phyloP scores from a whole-genome alignment of 805 yeast species.

The Dipodascus geniculatus region DNA sequence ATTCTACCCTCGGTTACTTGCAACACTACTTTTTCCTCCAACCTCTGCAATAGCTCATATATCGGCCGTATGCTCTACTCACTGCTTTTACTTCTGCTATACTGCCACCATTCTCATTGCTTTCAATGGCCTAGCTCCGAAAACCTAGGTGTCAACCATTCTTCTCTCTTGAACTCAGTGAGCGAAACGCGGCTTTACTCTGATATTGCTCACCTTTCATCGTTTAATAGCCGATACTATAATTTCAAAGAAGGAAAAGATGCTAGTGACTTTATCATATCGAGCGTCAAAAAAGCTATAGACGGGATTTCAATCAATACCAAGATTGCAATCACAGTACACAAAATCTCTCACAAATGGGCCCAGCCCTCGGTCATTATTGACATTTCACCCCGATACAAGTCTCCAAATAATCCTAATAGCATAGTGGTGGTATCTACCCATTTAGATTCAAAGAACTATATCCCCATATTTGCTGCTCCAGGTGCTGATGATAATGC shows the following conservation, averaged over 20 bases:
- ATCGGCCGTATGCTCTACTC: neutral
- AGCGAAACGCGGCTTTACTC: neutral
- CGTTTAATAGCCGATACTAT: neutral
- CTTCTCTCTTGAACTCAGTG: neutral
- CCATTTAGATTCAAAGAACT: slow-evolving; percentile 72
- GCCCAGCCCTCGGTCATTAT: slow-evolving; percentile 28
- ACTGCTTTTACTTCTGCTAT: neutral
- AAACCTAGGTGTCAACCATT: neutral
- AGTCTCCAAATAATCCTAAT: slow-evolving; percentile 16
- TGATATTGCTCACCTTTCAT: neutral
- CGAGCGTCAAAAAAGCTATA: neutral
- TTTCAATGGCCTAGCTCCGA: neutral
- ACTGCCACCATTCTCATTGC: neutral
- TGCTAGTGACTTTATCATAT: neutral
- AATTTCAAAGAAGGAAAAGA: neutral
- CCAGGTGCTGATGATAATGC: slow-evolving; percentile 96
- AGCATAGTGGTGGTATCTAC: slow-evolving; percentile 63
- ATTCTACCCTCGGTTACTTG: too few species aligned
- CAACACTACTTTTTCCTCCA: too few species aligned
- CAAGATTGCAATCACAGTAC: neutral
- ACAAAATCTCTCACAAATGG: neutral
- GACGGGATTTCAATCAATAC: neutral
- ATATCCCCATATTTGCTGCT: slow-evolving; percentile 54
- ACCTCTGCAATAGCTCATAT: too few species aligned
- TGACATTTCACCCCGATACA: slow-evolving; percentile 51